These are phyloP conservation scores for Hypoxylon lenormandii DNA, from an alignment of 495 filamentous ascomycete species.

Conservation along the genomic window DNA sequence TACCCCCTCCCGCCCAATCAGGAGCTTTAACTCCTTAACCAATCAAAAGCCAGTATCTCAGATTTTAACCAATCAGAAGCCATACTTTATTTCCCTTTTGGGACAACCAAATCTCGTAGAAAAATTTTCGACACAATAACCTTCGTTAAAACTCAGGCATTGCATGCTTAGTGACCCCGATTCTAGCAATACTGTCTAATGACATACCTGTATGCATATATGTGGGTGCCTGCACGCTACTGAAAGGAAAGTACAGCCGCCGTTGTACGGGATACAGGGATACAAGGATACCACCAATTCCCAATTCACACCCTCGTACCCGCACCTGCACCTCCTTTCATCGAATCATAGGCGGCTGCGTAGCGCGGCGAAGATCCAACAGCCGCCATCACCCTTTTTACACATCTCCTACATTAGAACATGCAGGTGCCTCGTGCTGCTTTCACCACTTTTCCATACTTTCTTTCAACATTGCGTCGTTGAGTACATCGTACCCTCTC, in stretches of 20 bases:
- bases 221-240: background rate
- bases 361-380: constrained; percentile 48
- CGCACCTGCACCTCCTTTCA: constrained; percentile 14
- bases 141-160: too few species aligned
- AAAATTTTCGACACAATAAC: too few species aligned
- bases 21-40: too few species aligned
- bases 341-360: constrained; percentile 52
- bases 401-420: constrained; percentile 31
- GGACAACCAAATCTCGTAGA: too few species aligned
- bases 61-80: too few species aligned
- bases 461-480: background rate
- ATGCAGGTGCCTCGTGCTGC: constrained; percentile 35
- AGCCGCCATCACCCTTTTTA: constrained; percentile 45
- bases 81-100: too few species aligned
- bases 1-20: too few species aligned
- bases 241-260: background rate
- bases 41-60: too few species aligned
- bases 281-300: constrained; percentile 4
- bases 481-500: background rate
- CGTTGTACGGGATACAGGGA: background rate
- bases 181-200: too few species aligned
- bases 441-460: constrained; percentile 35
- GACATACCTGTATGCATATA: background rate
- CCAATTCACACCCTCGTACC: background rate
- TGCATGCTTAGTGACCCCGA: too few species aligned